phyloP scores from a whole-genome alignment of 371 early-diverging fungal species.

The Mycotypha africana region DNA sequence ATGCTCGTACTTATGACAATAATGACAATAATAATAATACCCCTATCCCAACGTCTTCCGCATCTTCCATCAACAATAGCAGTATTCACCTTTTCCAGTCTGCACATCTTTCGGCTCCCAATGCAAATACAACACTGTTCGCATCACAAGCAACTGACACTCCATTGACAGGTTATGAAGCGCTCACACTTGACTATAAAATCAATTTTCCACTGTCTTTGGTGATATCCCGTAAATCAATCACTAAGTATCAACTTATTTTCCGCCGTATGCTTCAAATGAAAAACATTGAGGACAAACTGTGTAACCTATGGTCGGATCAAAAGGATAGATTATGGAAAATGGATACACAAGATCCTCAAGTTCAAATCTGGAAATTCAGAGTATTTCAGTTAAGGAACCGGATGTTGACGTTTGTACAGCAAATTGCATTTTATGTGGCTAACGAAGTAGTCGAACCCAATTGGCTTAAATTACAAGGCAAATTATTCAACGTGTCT shows the following conservation, averaged over 20 bases:
- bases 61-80: neutral
- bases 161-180: conserved; percentile 60
- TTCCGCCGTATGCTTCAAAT: conserved; percentile 85
- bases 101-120: no score
- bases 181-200: conserved; percentile 69
- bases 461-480: conserved; percentile 69
- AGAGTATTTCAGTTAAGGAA: conserved; percentile 65
- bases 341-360: conserved; percentile 15
- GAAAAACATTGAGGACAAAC: conserved; percentile 78
- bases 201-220: conserved; percentile 87
- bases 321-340: conserved; percentile 44
- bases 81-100: no score
- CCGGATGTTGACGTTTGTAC: conserved; percentile 81
- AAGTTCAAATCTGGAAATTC: conserved; percentile 52
- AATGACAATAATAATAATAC: no score
- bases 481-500: conserved; percentile 48
- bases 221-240: conserved; percentile 74
- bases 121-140: no score
- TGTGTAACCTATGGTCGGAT: conserved; percentile 71
- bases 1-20: no score
- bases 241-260: conserved; percentile 87
- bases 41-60: no score
- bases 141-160: neutral
- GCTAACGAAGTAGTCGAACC: conserved; percentile 89
- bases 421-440: conserved; percentile 83